Conservation (phyloP, 1,284 basidiomycete species). For the Sanghuangporus weigelae region DNA sequence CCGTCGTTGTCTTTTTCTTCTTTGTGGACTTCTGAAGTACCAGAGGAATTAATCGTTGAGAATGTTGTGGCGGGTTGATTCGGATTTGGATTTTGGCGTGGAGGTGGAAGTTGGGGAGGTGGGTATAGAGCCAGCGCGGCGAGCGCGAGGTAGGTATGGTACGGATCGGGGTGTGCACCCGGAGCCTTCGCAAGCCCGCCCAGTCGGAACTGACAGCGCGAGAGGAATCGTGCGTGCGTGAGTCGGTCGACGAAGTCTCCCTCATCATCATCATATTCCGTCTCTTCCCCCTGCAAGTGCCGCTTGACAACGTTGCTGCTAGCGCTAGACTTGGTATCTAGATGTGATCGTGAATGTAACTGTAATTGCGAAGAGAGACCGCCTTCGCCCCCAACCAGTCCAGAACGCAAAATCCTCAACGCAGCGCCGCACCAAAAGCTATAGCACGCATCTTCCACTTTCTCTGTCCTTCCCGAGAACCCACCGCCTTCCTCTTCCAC, state of each 20-base stretch:
- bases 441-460: constrained; percentile 87
- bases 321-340: background rate
- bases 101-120: constrained; percentile 24
- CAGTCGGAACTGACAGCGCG: constrained; percentile 74
- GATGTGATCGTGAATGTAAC: background rate
- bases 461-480: constrained; percentile 82
- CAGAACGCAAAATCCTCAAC: constrained; percentile 40
- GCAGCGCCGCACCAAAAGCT: constrained; percentile 91
- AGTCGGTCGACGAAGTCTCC: constrained; percentile 46
- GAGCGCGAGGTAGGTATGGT: constrained; percentile 85
- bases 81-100: background rate
- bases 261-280: background rate
- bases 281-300: background rate
- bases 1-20: too few species aligned
- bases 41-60: too few species aligned
- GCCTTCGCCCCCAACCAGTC: constrained; percentile 6
- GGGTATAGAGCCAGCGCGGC: constrained; percentile 73
- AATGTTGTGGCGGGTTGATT: background rate
- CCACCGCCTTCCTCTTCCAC: constrained; percentile 44
- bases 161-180: constrained; percentile 73
- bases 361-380: background rate
- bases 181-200: constrained; percentile 84
- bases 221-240: constrained; percentile 59
- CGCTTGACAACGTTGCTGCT: background rate
- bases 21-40: too few species aligned